Base-by-base conservation (phyloP, 495 filamentous ascomycete species). In the Recurvomyces mirabilis region DNA sequence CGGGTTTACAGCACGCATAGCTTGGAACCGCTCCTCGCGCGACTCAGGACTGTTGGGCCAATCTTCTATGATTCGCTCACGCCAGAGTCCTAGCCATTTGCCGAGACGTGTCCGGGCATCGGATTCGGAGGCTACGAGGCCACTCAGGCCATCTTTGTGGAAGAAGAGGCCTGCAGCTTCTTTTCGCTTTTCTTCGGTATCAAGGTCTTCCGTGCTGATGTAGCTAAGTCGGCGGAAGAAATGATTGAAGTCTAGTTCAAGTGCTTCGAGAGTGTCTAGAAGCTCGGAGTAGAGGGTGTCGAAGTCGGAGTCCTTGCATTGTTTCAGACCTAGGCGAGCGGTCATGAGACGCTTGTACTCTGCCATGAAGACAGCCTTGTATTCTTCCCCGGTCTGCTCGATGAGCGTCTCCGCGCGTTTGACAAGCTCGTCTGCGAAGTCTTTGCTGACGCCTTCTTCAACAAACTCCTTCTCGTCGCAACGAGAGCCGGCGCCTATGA, bases 281-380 rank as follows among this genome's bases (percentile, higher is more conserved):
- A 86, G 60, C 36, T 83, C 81, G 10, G 78, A 82, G 51, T 84
- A 88, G 3, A 95, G 60, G 1, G 63, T 57, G 21, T 89, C 70
- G 51, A 95, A 93, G 58, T 95, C 91, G 0, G 67, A 66, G 7
- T 81, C 72, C 40, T 78, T 71, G 35, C 67, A 60, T 2, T 61
- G 71, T 46, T 73, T 73, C 24, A 98, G 68, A 3, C 91, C 91
- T 0, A 98, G 68, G 17, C 87, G 71, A 6, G 69, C 64, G 4
- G 74, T 67, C 84, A 98, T 93, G 11, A 93, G 64, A 1, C 71
- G 73, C 53, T 82, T 87, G 64, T 95, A 98, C 61, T 94, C 87
- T 17, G 66, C 70, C 31, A 93, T 60, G 59, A 98, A 95, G 0
- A 88, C 78, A 10, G 74, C 65, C 56, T 84, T 88, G 68, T 84